phyloP scores from a whole-genome alignment of 306 rosid genomes.

The Cicer cuneatum region DNA sequence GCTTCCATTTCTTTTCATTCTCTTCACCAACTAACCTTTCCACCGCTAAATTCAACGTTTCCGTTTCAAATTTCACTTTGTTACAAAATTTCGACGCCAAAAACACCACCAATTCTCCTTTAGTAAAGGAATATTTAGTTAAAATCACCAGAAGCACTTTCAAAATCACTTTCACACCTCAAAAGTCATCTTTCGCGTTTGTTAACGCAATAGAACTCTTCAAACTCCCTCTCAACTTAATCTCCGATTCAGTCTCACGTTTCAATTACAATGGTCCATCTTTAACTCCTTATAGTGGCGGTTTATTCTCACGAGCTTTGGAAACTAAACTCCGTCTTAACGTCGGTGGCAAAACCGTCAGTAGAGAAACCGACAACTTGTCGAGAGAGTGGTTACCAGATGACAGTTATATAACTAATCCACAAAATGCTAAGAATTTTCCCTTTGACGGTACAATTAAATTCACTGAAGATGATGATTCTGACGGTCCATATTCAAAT shows the following conservation, averaged over 20 bases:
- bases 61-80: slow-evolving; percentile 35
- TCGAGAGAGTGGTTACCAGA: slow-evolving; percentile 52
- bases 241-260: fast-evolving
- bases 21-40: slow-evolving; percentile 34
- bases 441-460: fast-evolving
- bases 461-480: background rate
- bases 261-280: background rate
- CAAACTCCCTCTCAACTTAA: slow-evolving; percentile 35
- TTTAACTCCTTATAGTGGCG: fast-evolving
- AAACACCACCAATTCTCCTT: background rate
- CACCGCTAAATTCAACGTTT: slow-evolving; percentile 53
- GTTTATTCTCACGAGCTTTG: slow-evolving; percentile 38
- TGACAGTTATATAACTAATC: slow-evolving; percentile 16
- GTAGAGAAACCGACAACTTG: background rate
- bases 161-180: slow-evolving; percentile 46
- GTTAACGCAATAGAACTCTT: slow-evolving; percentile 64
- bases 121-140: slow-evolving; percentile 46
- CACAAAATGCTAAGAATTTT: background rate
- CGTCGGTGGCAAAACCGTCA: slow-evolving; percentile 34
- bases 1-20: slow-evolving; percentile 63
- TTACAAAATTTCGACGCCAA: slow-evolving; percentile 7
- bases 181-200: slow-evolving; percentile 42
- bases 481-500: slow-evolving; percentile 4
- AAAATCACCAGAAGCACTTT: background rate
- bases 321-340: slow-evolving; percentile 47